Conservation (phyloP, 176 grass and related monocot genomes). For the Bothriochloa decipiens region DNA sequence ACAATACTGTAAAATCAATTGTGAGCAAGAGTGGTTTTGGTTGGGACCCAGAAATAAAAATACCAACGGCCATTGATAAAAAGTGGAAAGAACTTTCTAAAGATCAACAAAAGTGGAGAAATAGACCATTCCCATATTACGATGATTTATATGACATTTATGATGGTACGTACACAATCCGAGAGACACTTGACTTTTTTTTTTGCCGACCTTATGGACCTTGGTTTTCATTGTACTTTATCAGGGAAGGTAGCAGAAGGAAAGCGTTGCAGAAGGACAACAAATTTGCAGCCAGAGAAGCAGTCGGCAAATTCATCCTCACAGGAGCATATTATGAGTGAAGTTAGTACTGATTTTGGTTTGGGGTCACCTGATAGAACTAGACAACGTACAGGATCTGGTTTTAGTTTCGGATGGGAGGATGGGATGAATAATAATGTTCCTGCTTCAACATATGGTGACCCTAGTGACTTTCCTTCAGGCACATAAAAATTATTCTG, state of each 20-base stretch:
- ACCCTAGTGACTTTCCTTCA: background rate
- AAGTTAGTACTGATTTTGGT: background rate
- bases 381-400: background rate
- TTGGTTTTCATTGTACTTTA: background rate
- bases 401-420: background rate
- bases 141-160: too few relatives aligned
- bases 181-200: background rate
- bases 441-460: background rate
- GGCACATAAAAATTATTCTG: background rate
- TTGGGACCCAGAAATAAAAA: too few relatives aligned
- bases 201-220: background rate
- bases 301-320: too few relatives aligned
- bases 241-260: background rate
- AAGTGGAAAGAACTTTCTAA: too few relatives aligned
- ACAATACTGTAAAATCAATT: too few relatives aligned
- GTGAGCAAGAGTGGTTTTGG: too few relatives aligned
- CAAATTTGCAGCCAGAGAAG: background rate
- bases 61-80: too few relatives aligned
- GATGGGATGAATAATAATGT: background rate
- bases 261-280: background rate
- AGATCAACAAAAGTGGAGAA: too few relatives aligned
- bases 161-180: too few relatives aligned
- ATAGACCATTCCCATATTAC: too few relatives aligned
- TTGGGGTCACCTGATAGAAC: background rate
- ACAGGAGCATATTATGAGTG: background rate